Base-by-base conservation (phyloP, 805 yeast genomes). In the Saturnispora sanitii region DNA sequence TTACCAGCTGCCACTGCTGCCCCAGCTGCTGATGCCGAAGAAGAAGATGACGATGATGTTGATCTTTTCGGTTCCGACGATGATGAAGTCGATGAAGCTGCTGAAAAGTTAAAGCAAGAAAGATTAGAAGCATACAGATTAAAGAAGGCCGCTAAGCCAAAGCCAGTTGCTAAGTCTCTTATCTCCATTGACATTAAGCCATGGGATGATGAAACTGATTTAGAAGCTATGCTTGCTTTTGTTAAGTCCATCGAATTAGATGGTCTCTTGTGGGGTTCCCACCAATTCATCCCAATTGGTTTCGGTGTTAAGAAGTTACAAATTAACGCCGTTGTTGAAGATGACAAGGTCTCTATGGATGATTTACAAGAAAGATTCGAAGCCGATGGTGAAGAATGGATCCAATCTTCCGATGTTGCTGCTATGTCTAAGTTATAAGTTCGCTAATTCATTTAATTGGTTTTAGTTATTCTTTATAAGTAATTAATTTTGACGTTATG, bases 281-380 rank as follows among this genome's bases (percentile, higher is more conserved):
- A 73, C 77, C 88, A 82, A 73, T 87, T 79, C 73, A 75, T 92
- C 58, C 92, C 96, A 64, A 94, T 92, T 61, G 99, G 98, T 70
- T 92, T 77, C 82, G 99, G 99, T 80, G 90, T 92, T 78, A 85
- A 85, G 83, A 92, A 92, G 79, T 80, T 92, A 67, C 98, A 92
- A 77, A 84, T 92, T 71, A 90, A 88, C 88, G 71, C 82, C 72
- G 98, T 92, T 65, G 82, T 92, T 56, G 97, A 92, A 79, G 99
- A 92, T 71, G 94, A 76, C 56, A 81, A 80, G 79, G 96, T 92
- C 54, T 85, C 96, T 51, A 60, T 87, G 59, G 95, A 84, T 56
- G 96, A 83, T 43, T 81, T 92, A 64, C 90, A 83, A 71, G 70
- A 68, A 52, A 60, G 59, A 46, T 73, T 78, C 54, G 85, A 82